Conservation (phyloP, 352 stramenopile species). For the Phytophthora hybrid region DNA sequence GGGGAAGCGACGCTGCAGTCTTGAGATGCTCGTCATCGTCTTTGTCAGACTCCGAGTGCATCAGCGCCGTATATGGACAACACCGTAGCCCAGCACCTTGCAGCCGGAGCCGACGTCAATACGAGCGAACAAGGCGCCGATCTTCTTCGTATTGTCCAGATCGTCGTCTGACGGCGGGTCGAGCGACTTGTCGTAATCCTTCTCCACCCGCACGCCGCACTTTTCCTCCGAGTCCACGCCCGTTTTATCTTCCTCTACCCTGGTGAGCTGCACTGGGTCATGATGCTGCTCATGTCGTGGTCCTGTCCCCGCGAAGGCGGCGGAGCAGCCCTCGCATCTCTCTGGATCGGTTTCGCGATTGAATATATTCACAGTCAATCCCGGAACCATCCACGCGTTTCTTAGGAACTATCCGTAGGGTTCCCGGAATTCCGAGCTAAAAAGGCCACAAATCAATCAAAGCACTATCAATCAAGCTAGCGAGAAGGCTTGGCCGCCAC, state of each 20-base stretch:
- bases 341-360: too few relatives aligned
- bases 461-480: too few relatives aligned
- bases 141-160: constrained; percentile 71
- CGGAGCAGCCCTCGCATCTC: constrained; percentile 9
- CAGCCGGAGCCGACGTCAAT: too few relatives aligned
- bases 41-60: constrained; percentile 60
- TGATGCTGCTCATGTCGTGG: constrained; percentile 32
- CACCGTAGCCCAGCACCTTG: too few relatives aligned
- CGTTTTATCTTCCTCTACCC: constrained; percentile 24
- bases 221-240: constrained; percentile 59
- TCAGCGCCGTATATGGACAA: constrained; percentile 60
- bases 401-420: too few relatives aligned
- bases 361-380: too few relatives aligned
- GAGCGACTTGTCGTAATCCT: constrained; percentile 80
- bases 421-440: too few relatives aligned
- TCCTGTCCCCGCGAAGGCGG: constrained; percentile 23
- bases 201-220: constrained; percentile 69
- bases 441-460: too few relatives aligned
- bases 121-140: too few relatives aligned
- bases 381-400: too few relatives aligned
- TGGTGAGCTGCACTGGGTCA: not conserved
- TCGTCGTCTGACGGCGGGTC: constrained; percentile 81
- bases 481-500: too few relatives aligned
- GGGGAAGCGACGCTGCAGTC: constrained; percentile 9
- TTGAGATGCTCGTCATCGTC: constrained; percentile 32